These are phyloP conservation scores for Bipolaris bicolor DNA, from an alignment of 2,329 filamentous ascomycete species.

Conservation along the genomic window DNA sequence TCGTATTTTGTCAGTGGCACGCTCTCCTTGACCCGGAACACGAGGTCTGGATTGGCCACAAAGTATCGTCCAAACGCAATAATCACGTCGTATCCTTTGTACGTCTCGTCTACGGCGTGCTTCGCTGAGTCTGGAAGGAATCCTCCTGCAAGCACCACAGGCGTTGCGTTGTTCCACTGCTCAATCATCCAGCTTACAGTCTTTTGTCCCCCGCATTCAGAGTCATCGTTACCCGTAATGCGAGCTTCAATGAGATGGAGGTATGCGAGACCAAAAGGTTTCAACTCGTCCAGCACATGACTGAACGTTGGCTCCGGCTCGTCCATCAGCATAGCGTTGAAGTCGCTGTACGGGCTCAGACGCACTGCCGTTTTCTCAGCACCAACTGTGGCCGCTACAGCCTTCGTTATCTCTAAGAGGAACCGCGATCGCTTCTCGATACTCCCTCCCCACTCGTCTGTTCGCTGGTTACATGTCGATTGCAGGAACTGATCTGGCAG, in stretches of 20 bases:
- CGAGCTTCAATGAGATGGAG: constrained; percentile 12
- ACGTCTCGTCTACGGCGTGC: constrained; percentile 43
- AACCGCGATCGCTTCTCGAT: constrained; percentile 60
- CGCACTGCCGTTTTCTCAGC: constrained; percentile 62
- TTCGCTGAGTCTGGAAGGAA: constrained; percentile 45
- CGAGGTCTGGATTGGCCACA: constrained; percentile 55
- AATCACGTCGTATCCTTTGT: constrained; percentile 37
- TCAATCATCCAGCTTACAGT: constrained; percentile 21
- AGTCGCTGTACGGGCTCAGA: constrained; percentile 65
- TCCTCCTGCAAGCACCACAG: constrained; percentile 49
- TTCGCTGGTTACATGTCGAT: constrained; percentile 60
- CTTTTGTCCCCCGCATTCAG: constrained; percentile 19
- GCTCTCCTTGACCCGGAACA: constrained; percentile 50
- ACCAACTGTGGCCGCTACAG: constrained; percentile 58
- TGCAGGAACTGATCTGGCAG: constrained; percentile 70
- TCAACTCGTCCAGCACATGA: constrained; percentile 1
- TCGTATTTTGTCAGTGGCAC: constrained; percentile 51
- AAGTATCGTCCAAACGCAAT: constrained; percentile 55
- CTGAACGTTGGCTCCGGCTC: constrained; percentile 49
- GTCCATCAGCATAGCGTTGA: constrained; percentile 68
- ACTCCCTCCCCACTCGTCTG: constrained; percentile 55
- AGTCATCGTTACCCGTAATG: constrained; percentile 20
- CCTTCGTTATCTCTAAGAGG: constrained; percentile 58
- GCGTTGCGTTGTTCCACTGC: constrained; percentile 10
- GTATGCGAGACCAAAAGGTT: constrained; percentile 3